phyloP scores from a whole-genome alignment of 2,329 filamentous ascomycete species.

The Penicillium sp. region DNA sequence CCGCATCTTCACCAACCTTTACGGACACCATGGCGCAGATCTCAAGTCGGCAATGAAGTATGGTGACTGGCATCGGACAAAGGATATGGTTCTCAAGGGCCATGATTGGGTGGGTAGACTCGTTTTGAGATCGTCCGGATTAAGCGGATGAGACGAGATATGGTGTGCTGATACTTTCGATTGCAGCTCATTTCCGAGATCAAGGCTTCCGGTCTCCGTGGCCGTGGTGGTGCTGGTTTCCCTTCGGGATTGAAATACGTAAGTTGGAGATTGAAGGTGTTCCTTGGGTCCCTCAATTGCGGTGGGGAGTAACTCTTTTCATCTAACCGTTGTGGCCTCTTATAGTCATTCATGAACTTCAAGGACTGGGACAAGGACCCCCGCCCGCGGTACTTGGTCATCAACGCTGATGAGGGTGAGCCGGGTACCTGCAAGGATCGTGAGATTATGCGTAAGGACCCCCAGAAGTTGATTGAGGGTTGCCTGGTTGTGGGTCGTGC shows the following conservation, averaged over 20 bases:
- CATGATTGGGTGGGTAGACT: constrained; percentile 73
- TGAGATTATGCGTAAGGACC: constrained; percentile 99
- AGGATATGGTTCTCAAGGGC: constrained; percentile 95
- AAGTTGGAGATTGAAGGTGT: constrained; percentile 41
- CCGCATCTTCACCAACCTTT: constrained; percentile 98
- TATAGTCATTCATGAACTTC: constrained; percentile 98
- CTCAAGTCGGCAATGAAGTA: constrained; percentile 95
- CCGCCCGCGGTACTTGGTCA: constrained; percentile 93
- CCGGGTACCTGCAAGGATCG: constrained; percentile 99
- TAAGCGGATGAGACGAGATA: not conserved
- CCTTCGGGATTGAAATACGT: constrained; percentile 99
- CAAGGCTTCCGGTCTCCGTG: constrained; percentile 92
- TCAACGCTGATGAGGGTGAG: constrained; percentile 98
- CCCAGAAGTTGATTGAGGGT: constrained; percentile 97
- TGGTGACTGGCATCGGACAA: constrained; percentile 99
- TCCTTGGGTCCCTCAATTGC: not conserved
- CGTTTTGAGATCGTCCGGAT: constrained; percentile 2
- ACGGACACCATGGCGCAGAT: constrained; percentile 87
- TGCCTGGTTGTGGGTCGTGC: constrained; percentile 93
- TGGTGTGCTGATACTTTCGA: constrained; percentile 26
- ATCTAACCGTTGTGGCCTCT: not conserved
- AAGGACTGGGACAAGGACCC: constrained; percentile 98
- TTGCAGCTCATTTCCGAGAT: constrained; percentile 87
- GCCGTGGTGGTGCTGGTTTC: constrained; percentile 95
- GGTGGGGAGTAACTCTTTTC: constrained; percentile 7